Evolutionary conservation across 768 basidiomycete genomes (phyloP), one percentile per base, ranked within the genome.

Genomic region (Phlebiopsis gigantea): DNA sequence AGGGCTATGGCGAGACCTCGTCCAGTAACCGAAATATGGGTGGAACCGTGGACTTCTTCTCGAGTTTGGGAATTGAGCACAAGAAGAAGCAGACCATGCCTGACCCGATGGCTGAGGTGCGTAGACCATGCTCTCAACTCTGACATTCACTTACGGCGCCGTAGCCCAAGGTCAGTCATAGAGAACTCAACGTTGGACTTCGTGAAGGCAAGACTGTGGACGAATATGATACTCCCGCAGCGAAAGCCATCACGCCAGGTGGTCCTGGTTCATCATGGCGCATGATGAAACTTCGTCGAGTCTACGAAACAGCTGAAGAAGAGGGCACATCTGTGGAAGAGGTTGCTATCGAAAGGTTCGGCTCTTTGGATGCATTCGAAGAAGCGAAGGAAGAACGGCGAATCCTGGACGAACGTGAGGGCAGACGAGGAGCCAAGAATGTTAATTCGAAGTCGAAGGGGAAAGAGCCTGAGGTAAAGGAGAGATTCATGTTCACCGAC

Each of bases 181-280:
- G 71, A 57, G 87, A 88, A 65, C 76, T 89, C 28, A 88, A 90
- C 63, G 66, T 70, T 8, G 78, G 84, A 46, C 69, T 89, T 43
- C 75, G 71, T 55, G 72, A 80, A 58, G 78, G 75, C 8, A 71
- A 62, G 26, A 29, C 66, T 34, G 57, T 74, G 9, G 68, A 74
- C 24, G 70, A 80, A 56, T 67, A 74, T 12, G 73, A 76, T 50
- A 73, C 74, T 24, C 66, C 77, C 3, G 65, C 73, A 48, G 71
- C 78, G 5, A 82, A 79, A 68, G 66, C 80, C 21, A 68, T 75
- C 54, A 82, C 80, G 0, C 92, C 93, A 0, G 96, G 96, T 2
- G 93, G 93, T 1, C 89, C 94, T 4, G 96, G 96, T 10, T 93
- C 92, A 2, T 85, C 84, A 66, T 99, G 97, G 96, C 85, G 97